A percentile compares a stretch with the other conserved stretches of the same genome.
phyloP scores from a whole-genome alignment of 306 rosid species.

The Begonia fuchsioides region DNA sequence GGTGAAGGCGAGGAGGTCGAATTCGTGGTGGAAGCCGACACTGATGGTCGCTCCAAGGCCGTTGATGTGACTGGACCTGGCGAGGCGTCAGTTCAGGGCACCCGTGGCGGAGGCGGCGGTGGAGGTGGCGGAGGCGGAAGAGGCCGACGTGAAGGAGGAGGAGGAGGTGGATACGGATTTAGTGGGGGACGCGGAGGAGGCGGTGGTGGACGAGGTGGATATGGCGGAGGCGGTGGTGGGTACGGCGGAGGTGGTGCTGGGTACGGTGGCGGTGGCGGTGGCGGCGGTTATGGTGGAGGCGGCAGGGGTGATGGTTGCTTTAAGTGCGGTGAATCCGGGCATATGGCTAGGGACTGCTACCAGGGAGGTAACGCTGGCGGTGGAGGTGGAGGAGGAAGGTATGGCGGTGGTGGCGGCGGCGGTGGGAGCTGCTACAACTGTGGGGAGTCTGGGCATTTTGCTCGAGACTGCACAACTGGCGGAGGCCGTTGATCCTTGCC shows the following conservation, averaged over 20 bases:
- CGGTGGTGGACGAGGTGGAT: constrained; percentile 9
- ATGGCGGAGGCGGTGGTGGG: constrained; percentile 28
- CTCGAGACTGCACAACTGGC: constrained; percentile 31
- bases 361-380: constrained; percentile 16
- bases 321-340: constrained; percentile 36
- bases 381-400: constrained; percentile 8
- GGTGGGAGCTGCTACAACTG: constrained; percentile 32
- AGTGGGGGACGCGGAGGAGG: constrained; percentile 11
- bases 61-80: constrained; percentile 70
- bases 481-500: constrained; percentile 14
- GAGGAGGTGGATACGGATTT: constrained; percentile 19
- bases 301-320: constrained; percentile 25
- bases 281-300: constrained; percentile 17
- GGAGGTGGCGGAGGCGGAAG: constrained; percentile 25
- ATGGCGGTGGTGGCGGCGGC: constrained; percentile 29
- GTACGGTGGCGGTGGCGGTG: constrained; percentile 16
- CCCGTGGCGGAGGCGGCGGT: constrained; percentile 34
- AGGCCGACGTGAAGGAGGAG: constrained; percentile 23
- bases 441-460: constrained; percentile 47
- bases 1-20: constrained; percentile 76
- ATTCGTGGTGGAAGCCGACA: constrained; percentile 41
- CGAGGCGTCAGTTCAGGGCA: constrained; percentile 43
- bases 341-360: constrained; percentile 25
- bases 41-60: constrained; percentile 67
- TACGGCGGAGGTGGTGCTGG: constrained; percentile 16